phyloP scores from a whole-genome alignment of 2,329 filamentous ascomycete species.

The Thyridium curvatum region DNA sequence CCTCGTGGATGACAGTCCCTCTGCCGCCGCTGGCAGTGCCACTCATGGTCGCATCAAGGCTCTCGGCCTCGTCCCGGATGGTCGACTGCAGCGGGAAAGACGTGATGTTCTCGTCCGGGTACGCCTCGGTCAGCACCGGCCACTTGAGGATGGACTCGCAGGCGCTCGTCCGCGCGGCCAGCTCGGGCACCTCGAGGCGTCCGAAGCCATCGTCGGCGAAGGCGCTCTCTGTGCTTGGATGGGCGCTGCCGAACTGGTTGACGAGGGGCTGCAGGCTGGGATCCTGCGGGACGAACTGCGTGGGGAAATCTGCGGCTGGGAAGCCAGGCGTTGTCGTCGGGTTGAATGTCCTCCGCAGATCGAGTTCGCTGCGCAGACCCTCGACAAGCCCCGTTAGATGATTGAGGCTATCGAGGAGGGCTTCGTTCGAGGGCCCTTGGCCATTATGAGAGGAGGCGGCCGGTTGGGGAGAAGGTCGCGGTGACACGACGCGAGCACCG shows the following conservation, averaged over 20 bases:
- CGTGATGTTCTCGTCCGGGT: slow-evolving; percentile 1
- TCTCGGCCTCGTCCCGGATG: background rate
- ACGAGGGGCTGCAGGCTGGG: no score
- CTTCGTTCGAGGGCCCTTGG: slow-evolving; percentile 11
- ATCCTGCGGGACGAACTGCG: no score
- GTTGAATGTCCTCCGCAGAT: background rate
- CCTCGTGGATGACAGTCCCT: slow-evolving; percentile 10
- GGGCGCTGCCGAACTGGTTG: no score
- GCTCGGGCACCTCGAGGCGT: no score
- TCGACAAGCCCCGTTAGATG: background rate
- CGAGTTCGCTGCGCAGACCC: background rate
- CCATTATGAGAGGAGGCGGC: slow-evolving; percentile 9
- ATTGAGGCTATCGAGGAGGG: slow-evolving; percentile 13
- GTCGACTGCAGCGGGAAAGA: slow-evolving; percentile 1
- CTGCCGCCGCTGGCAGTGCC: no score
- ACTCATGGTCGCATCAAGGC: no score
- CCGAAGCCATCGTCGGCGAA: no score
- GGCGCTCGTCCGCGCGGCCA: no score
- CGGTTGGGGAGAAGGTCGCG: background rate
- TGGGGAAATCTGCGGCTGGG: no score
- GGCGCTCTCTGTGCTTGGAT: no score
- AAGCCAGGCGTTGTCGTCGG: no score
- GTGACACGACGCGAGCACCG: background rate
- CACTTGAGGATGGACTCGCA: background rate
- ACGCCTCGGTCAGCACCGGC: background rate